These are phyloP conservation scores for Neonectria magnoliae DNA, from an alignment of 2,329 filamentous ascomycete species.

Conservation along the genomic window DNA sequence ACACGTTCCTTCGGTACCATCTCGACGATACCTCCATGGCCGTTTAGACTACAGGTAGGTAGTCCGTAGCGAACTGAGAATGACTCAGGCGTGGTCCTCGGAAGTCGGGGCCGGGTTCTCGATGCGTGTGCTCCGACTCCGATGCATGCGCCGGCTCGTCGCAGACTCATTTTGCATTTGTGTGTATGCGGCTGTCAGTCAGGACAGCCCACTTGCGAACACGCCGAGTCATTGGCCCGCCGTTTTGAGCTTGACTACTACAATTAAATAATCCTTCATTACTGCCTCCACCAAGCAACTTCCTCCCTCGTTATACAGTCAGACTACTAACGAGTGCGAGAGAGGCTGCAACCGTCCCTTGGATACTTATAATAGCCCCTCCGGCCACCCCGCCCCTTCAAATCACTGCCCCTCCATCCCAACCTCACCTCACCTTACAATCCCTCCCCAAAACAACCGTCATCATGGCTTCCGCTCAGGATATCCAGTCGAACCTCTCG, in stretches of 20 bases:
- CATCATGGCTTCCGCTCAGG: conserved; percentile 56
- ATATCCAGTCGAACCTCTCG: conserved; percentile 56
- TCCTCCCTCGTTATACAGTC: neutral
- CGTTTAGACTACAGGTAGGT: neutral
- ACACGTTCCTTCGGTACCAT: neutral
- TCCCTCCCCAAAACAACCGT: conserved; percentile 40
- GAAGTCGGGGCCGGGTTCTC: conserved; percentile 38
- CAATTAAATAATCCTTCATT: neutral
- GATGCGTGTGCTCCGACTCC: conserved; percentile 30
- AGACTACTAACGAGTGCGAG: neutral
- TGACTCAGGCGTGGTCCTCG: conserved; percentile 35
- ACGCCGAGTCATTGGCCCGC: conserved; percentile 19
- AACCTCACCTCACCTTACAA: conserved; percentile 8
- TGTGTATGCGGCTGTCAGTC: conserved; percentile 7
- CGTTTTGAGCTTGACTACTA: neutral
- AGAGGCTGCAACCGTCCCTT: conserved; percentile 15
- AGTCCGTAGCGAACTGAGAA: conserved; percentile 14
- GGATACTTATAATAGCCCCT: conserved; percentile 15
- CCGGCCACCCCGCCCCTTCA: conserved; percentile 3
- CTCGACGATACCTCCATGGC: neutral
- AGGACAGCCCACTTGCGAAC: conserved; percentile 14
- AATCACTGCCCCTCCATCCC: conserved; percentile 9
- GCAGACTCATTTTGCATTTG: conserved; percentile 15
- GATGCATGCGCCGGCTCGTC: conserved; percentile 40
- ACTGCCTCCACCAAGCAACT: neutral